Percentiles rank a stretch among this genome's conserved stretches.
These are phyloP conservation scores for Phyllosticta citriasiana DNA, from an alignment of 2,329 filamentous ascomycete species.

Conservation along the genomic window DNA sequence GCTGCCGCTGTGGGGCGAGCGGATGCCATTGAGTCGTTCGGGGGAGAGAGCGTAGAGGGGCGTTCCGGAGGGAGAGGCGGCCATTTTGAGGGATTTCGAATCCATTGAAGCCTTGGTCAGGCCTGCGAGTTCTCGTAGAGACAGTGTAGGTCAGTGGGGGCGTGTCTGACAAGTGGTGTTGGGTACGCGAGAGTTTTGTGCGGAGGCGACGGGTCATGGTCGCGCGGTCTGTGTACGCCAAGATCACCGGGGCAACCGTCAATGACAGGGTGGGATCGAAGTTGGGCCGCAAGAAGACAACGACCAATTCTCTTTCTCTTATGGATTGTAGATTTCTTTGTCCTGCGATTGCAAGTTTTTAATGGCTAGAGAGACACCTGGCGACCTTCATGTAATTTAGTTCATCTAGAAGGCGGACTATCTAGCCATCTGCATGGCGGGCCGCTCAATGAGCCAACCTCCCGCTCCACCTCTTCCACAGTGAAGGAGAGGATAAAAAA, in stretches of 20 bases:
- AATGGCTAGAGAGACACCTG: background rate
- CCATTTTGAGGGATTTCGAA: background rate
- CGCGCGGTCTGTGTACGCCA: background rate
- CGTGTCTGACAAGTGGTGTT: background rate
- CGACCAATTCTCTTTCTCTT: background rate
- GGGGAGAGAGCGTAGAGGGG: slow-evolving; percentile 54
- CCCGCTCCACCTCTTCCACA: background rate
- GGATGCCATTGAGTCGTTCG: slow-evolving; percentile 48
- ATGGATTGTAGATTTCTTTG: background rate
- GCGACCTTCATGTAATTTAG: background rate
- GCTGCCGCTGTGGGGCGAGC: slow-evolving; percentile 20
- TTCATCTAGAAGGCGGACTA: background rate
- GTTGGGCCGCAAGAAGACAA: background rate
- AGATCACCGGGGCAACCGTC: background rate
- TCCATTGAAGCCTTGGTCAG: slow-evolving; percentile 2
- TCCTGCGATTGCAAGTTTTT: background rate
- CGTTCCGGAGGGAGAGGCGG: slow-evolving; percentile 42
- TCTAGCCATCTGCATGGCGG: background rate
- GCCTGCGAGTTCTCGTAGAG: background rate
- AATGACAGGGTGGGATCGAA: background rate
- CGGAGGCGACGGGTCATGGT: background rate
- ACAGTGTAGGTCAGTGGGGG: background rate
- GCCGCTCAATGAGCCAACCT: background rate
- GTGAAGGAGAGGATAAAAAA: background rate
- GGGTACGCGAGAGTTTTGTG: background rate